Conservation (phyloP, 208 protist genomes). For the Trypanosoma cruzi region DNA sequence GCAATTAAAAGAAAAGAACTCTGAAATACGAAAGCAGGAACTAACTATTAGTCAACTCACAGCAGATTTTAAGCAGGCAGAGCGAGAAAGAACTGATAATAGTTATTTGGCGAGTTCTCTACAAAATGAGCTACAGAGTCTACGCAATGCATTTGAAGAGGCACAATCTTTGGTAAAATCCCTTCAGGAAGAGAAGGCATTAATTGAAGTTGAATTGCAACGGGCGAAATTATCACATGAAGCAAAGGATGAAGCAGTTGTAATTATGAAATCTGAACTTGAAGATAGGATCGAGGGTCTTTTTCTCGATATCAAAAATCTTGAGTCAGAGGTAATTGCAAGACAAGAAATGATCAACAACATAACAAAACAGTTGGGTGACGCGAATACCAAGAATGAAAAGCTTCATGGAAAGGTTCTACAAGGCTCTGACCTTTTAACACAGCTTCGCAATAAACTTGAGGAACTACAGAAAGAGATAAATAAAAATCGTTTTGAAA, state of each 20-base stretch:
- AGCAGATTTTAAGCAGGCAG: constrained; percentile 63
- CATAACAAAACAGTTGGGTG: constrained; percentile 61
- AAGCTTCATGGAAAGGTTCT: constrained; percentile 56
- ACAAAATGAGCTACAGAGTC: constrained; percentile 21
- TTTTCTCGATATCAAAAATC: constrained; percentile 36
- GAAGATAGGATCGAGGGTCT: constrained; percentile 49
- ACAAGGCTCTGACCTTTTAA: constrained; percentile 46
- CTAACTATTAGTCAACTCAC: constrained; percentile 61
- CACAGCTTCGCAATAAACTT: constrained; percentile 27
- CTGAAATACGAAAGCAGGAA: constrained; percentile 65
- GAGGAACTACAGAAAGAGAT: constrained; percentile 23
- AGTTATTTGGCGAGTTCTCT: constrained; percentile 39
- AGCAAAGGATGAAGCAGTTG: constrained; percentile 61
- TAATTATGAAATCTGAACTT: constrained; percentile 45
- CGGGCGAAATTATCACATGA: constrained; percentile 38
- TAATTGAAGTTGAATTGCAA: constrained; percentile 54
- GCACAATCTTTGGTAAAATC: neutral
- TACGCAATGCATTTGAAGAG: constrained; percentile 11
- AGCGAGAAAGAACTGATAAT: constrained; percentile 48
- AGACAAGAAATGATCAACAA: constrained; percentile 65
- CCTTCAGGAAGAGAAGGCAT: constrained; percentile 13
- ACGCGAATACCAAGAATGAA: constrained; percentile 55
- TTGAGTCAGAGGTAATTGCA: constrained; percentile 51
- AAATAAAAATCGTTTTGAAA: constrained; percentile 1
- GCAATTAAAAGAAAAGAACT: constrained; percentile 57